Evolutionary conservation across 805 yeast genomes (phyloP), one percentile per base, ranked within the genome.

Genomic region (Hanseniaspora thailandica): DNA sequence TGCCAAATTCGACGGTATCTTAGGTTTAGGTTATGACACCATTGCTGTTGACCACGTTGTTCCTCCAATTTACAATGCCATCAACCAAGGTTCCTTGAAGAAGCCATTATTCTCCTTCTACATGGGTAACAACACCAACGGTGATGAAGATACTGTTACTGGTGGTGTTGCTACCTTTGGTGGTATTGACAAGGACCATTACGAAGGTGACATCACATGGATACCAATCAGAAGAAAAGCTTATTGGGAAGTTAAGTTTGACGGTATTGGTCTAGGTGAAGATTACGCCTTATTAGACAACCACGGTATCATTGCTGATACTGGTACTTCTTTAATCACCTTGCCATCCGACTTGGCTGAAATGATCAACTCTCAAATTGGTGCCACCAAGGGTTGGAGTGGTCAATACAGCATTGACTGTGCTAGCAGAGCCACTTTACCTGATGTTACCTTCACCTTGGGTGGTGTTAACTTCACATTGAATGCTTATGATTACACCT

Each of bases 171-270:
- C 93, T 60, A 86, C 96, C 31, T 86, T 93, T 66, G 98, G 98
- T 68, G 98, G 98, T 61, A 74, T 82, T 60, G 97, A 90, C 66
- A 76, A 81, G 61, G 67, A 81, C 57, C 78, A 81, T 66, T 87
- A 73, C 69, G 70, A 73, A 47, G 98, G 98, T 60, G 80, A 90
- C 61, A 77, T 93, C 63, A 85, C 90, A 51, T 88, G 95, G 88
- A 78, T 93, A 71, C 98, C 98, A 56, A 94, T 93, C 57, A 87
- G 98, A 76, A 86, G 98, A 78, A 88, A 89, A 81, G 98, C 97
- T 33, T 93, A 93, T 79, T 93, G 98, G 98, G 98, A 93, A 76
- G 98, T 93, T 56, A 79, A 83, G 61, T 84, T 93, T 61, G 87
- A 87, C 62, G 89, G 95, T 61, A 75, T 93, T 67, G 86, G 89